Evolutionary conservation across 805 yeast genomes (phyloP), one percentile per base, ranked within the genome.

Genomic region (Torulaspora microellipsoides): DNA sequence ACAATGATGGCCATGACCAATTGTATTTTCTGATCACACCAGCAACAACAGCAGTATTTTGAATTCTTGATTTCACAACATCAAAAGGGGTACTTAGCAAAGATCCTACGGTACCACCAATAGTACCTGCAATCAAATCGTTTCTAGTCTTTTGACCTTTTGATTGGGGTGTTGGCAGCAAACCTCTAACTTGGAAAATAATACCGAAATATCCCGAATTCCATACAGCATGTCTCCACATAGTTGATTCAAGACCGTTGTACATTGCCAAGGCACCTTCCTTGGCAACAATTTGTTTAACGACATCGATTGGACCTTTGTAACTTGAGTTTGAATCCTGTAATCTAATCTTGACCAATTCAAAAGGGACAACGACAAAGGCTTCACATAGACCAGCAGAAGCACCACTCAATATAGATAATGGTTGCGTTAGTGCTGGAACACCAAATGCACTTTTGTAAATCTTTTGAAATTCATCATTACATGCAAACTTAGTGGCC

Each of bases 51-150:
- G 78, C 75, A 30, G 84, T 75, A 65, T 80, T 81, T 69, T 93
- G 99, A 58, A 93, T 86, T 73, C 99, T 81, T 11, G 96, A 86
- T 73, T 93, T 93, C 57, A 93, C 97, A 41, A 93, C 96, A 67
- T 93, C 99, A 57, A 91, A 89, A 37, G 99, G 99, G 27, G 97
- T 93, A 73, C 90, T 93, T 58, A 91, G 69, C 49, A 86, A 60
- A n/a, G 98, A 91, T 71, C 99, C 99, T 50, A 86, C 78, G 38
- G 95, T 87, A 67, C 99, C 99, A 71, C 99, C 99, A 62, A 91
- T 78, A 27, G 93, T 74, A 69, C 99, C 99, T 49, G 95, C 87
- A 46, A 88, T 71, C 66, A 93, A 74, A 65, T 93, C 97, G 62
- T 89, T 86, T 48, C 81, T 66, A 37, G 95, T 87, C 71, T 88